A percentile compares a stretch with the other conserved stretches of the same genome.
phyloP scores from a whole-genome alignment of 2,329 filamentous ascomycete genomes.

The Apiospora koreana region DNA sequence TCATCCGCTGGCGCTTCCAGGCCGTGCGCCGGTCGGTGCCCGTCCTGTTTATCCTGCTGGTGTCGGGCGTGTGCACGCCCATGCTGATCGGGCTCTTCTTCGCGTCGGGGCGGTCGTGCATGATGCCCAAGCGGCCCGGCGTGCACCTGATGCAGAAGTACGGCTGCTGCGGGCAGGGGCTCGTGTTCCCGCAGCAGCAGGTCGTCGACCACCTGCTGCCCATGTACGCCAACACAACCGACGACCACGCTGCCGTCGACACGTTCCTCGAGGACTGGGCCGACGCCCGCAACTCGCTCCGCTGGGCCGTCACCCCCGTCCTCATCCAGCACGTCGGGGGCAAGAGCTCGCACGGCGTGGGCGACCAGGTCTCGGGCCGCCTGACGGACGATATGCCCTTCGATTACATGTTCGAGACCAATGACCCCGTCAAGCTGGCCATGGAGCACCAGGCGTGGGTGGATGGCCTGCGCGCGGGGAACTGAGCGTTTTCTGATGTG shows the following conservation, averaged over 20 bases:
- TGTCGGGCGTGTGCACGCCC: slow-evolving; percentile 22
- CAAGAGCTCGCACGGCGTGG: slow-evolving; percentile 26
- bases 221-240: slow-evolving; percentile 18
- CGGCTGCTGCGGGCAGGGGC: slow-evolving; percentile 30
- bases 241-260: slow-evolving; percentile 23
- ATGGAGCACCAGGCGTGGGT: slow-evolving; percentile 19
- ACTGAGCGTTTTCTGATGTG: neutral
- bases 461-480: neutral
- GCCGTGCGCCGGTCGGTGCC: slow-evolving; percentile 19
- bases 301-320: slow-evolving; percentile 30
- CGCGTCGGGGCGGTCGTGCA: slow-evolving; percentile 24
- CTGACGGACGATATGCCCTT: slow-evolving; percentile 20
- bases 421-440: slow-evolving; percentile 24
- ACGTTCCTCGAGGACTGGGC: slow-evolving; percentile 29
- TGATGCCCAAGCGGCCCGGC: slow-evolving; percentile 21
- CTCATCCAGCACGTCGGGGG: slow-evolving; percentile 31
- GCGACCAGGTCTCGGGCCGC: slow-evolving; percentile 17
- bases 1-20: slow-evolving; percentile 17
- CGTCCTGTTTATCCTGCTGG: slow-evolving; percentile 17
- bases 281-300: slow-evolving; percentile 19
- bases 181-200: slow-evolving; percentile 26
- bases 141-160: slow-evolving; percentile 26
- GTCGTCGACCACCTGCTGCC: slow-evolving; percentile 25
- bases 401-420: slow-evolving; percentile 25
- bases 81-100: slow-evolving; percentile 28